phyloP scores from a whole-genome alignment of 257 asterid species.

The Gynochthodes officinalis region DNA sequence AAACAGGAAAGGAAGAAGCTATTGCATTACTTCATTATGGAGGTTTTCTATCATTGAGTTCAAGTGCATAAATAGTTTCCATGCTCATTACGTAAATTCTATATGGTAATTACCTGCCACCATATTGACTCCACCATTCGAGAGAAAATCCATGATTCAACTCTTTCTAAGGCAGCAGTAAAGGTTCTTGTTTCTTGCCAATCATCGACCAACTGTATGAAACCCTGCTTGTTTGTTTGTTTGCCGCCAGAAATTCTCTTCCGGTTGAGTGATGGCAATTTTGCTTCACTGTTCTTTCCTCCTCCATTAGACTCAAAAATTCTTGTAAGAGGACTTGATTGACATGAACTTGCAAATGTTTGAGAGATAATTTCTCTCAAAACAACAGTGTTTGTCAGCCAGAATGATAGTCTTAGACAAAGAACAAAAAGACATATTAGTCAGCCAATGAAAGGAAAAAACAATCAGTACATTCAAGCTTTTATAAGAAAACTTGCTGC shows the following conservation, averaged over 20 bases:
- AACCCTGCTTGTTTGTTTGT: conserved; percentile 42
- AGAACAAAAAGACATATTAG: conserved; percentile 19
- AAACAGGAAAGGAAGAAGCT: background rate
- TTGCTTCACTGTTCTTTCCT: conserved; percentile 32
- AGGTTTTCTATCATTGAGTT: background rate
- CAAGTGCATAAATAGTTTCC: conserved; percentile 5
- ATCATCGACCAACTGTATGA: conserved; percentile 64
- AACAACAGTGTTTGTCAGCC: conserved; percentile 88
- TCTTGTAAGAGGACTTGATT: conserved; percentile 45
- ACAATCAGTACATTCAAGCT: conserved; percentile 16
- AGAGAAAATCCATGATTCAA: conserved; percentile 92
- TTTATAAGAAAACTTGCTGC: conserved; percentile 12
- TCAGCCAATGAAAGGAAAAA: conserved; percentile 19
- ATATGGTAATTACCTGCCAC: conserved; percentile 83
- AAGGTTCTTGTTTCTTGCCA: conserved; percentile 93
- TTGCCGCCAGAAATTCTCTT: conserved; percentile 40
- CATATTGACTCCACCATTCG: conserved; percentile 93
- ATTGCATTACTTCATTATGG: background rate
- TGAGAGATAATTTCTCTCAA: conserved; percentile 78
- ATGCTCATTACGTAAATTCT: background rate
- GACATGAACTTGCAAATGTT: conserved; percentile 77
- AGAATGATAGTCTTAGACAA: conserved; percentile 69
- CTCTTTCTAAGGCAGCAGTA: conserved; percentile 76
- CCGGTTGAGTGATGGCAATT: conserved; percentile 33
- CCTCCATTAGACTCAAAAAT: conserved; percentile 40